Percentiles rank a stretch among this genome's conserved stretches.
Evolutionary conservation across 768 basidiomycete species (phyloP).

Genomic region (Sarcodon sp.): DNA sequence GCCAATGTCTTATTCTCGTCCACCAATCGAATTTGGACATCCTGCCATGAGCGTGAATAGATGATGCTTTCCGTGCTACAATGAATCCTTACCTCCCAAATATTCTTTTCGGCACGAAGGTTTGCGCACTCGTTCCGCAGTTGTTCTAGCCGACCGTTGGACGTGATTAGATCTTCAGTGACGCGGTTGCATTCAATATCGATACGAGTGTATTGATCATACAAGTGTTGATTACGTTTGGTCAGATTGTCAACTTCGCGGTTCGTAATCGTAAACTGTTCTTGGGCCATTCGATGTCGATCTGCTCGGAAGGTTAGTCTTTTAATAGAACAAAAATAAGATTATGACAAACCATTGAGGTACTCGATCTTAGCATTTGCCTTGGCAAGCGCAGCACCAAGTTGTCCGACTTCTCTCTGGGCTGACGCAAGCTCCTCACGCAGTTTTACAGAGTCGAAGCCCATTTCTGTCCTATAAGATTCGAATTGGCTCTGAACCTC

Average conservation of each 20-base stretch:
- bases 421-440: conserved; percentile 56
- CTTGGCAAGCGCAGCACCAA: conserved; percentile 63
- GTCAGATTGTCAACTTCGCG: conserved; percentile 54
- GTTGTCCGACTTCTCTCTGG: conserved; percentile 55
- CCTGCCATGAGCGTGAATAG: conserved; percentile 24
- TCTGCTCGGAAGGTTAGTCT: conserved; percentile 24
- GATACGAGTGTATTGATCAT: conserved; percentile 58
- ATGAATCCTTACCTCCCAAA: conserved; percentile 64
- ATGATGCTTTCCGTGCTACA: background rate
- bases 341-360: conserved; percentile 46
- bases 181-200: conserved; percentile 67
- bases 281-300: conserved; percentile 57
- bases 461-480: conserved; percentile 68
- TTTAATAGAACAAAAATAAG: background rate
- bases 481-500: conserved; percentile 77
- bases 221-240: conserved; percentile 60
- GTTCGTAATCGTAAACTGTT: conserved; percentile 48
- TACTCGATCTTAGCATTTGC: conserved; percentile 75
- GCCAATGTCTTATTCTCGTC: conserved; percentile 77
- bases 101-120: conserved; percentile 85
- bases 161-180: conserved; percentile 48
- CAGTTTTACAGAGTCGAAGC: conserved; percentile 56
- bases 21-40: conserved; percentile 65
- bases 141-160: conserved; percentile 55
- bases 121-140: conserved; percentile 79